Conservation (phyloP, 1,284 basidiomycete species). For the Trichosporon sp. region DNA sequence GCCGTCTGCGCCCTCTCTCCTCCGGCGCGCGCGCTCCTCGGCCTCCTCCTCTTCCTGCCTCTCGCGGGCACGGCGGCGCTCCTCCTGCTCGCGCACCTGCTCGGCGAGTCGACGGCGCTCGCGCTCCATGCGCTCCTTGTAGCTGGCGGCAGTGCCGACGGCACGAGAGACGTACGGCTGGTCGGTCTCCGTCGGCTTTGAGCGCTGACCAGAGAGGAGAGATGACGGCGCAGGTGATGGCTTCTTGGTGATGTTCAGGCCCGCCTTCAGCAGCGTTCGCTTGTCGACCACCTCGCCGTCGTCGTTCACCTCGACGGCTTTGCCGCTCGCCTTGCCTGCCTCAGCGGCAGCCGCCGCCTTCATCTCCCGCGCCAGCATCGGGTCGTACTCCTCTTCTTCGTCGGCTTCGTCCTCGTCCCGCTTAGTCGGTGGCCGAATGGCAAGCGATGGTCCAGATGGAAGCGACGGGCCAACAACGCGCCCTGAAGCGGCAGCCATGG, state of each 20-base stretch:
- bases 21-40: conserved; percentile 55
- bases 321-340: conserved; percentile 60
- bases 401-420: conserved; percentile 38
- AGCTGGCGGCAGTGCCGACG: conserved; percentile 75
- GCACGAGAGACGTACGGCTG: conserved; percentile 62
- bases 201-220: conserved; percentile 41
- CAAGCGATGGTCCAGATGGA: conserved; percentile 54
- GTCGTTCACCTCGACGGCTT: conserved; percentile 93
- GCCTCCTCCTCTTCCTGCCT: conserved; percentile 60
- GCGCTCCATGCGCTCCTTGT: conserved; percentile 77
- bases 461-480: conserved; percentile 64
- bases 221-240: conserved; percentile 44
- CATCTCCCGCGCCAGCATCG: conserved; percentile 44
- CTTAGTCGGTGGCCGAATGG: conserved; percentile 33
- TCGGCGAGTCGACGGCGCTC: conserved; percentile 70
- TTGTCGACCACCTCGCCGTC: conserved; percentile 97
- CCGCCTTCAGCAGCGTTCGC: conserved; percentile 84
- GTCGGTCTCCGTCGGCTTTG: conserved; percentile 54
- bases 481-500: conserved; percentile 66
- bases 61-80: conserved; percentile 61
- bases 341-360: conserved; percentile 12
- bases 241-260: conserved; percentile 74
- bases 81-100: conserved; percentile 72
- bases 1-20: conserved; percentile 57
- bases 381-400: conserved; percentile 53